Conservation (phyloP, 805 yeast genomes). For the Groenewaldozyma salmanticensis region DNA sequence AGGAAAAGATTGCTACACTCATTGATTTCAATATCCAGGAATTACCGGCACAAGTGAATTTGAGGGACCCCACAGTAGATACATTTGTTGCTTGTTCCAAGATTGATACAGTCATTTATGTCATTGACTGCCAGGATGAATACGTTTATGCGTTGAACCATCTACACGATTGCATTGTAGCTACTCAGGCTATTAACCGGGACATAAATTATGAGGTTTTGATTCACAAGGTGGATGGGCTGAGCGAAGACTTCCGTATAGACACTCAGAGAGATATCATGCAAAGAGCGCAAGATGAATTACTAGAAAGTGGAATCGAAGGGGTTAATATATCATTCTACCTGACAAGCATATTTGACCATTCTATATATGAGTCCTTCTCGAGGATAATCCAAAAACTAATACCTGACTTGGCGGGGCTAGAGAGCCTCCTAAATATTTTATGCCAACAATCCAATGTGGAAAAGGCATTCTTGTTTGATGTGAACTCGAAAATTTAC, state of each 20-base stretch:
- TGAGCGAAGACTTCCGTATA: conserved; percentile 83
- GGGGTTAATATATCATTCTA: conserved; percentile 88
- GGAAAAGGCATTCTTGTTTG: conserved; percentile 89
- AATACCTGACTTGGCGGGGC: conserved; percentile 76
- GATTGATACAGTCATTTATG: conserved; percentile 87
- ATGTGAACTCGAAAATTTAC: conserved; percentile 83
- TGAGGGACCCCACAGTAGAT: conserved; percentile 74
- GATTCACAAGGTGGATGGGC: conserved; percentile 92
- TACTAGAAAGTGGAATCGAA: conserved; percentile 79
- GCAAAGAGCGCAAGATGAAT: conserved; percentile 91
- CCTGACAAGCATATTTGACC: conserved; percentile 89
- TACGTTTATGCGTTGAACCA: conserved; percentile 86
- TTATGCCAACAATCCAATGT: conserved; percentile 81
- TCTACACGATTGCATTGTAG: conserved; percentile 77
- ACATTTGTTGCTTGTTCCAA: conserved; percentile 59
- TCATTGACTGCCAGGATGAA: conserved; percentile 93
- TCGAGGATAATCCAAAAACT: conserved; percentile 87
- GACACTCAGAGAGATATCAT: conserved; percentile 95
- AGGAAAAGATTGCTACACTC: conserved; percentile 48
- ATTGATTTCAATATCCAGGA: conserved; percentile 55
- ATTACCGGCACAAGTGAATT: conserved; percentile 85
- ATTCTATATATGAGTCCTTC: conserved; percentile 91
- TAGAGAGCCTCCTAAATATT: conserved; percentile 83
- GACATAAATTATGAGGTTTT: conserved; percentile 81
- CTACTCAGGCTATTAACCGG: conserved; percentile 78